A percentile compares a stretch with the other conserved stretches of the same genome.
Conservation (phyloP, 495 filamentous ascomycete genomes). For the Aspergillus sclerotiicarbonarius region DNA sequence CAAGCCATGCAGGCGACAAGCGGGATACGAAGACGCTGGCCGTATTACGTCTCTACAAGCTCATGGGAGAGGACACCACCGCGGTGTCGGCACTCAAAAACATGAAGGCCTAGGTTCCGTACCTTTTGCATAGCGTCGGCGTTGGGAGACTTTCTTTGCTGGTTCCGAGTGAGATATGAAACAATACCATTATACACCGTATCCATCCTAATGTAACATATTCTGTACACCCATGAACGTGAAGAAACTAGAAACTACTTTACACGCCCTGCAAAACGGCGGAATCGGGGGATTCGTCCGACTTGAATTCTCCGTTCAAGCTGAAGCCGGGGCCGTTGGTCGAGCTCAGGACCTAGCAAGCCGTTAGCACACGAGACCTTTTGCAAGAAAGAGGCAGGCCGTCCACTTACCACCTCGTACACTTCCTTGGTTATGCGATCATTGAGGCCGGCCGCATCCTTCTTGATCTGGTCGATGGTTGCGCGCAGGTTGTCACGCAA, state of each 20-base stretch:
- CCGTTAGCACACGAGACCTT: conserved; percentile 11
- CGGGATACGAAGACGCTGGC: conserved; percentile 62
- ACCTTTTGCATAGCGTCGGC: conserved; percentile 45
- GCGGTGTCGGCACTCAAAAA: conserved; percentile 62
- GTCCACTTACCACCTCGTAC: conserved; percentile 72
- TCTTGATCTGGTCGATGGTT: conserved; percentile 74
- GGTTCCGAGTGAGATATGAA: conserved; percentile 34
- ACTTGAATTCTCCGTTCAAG: conserved; percentile 72
- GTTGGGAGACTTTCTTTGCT: conserved; percentile 29
- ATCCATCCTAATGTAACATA: conserved; percentile 47
- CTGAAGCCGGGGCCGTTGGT: conserved; percentile 83
- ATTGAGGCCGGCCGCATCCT: conserved; percentile 65
- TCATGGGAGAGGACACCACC: conserved; percentile 71
- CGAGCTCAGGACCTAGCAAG: conserved; percentile 73
- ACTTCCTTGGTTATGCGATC: conserved; percentile 77
- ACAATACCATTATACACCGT: conserved; percentile 55
- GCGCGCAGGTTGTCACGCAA: conserved; percentile 79
- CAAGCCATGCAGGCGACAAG: conserved; percentile 50
- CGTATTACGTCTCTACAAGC: conserved; percentile 72
- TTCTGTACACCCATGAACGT: conserved; percentile 40
- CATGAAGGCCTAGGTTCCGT: conserved; percentile 48
- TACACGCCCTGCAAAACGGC: conserved; percentile 39
- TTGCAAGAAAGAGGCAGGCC: neutral
- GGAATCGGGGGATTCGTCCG: conserved; percentile 55
- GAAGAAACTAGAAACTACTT: conserved; percentile 39